Evolutionary conservation across 306 rosid species (phyloP), one percentile per base, ranked within the genome.

Genomic region (Pterocarpus santalinus): DNA sequence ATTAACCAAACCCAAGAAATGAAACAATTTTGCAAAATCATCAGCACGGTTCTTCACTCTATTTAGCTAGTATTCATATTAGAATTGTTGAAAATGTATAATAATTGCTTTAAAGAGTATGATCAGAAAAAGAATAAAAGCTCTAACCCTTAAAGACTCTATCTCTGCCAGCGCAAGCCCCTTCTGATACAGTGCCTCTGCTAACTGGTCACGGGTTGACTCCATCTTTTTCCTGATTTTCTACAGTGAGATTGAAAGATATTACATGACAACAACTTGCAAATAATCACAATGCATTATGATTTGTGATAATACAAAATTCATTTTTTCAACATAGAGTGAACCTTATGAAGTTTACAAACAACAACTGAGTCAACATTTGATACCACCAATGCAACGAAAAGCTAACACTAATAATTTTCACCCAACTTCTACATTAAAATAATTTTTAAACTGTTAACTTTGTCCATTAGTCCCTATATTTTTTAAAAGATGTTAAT

Each of bases 101-200:
- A 36, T n/a, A 64, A 41, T 49, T 61, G 46, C 55, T 35, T 58
- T 44, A n/a, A 11, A 58, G 55, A 86, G 62, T 28, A 53, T 49
- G 34, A 76, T 64, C 56, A 55, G 14, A 72, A 79, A 80, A 74
- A 46, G 9, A 79, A 65, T 53, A 46, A 76, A 86, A 56, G 60
- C 47, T 69, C 90, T 55, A 78, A 95, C 99, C 98, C 88, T 81
- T 66, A 90, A 72, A 79, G 96, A 85, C 82, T 93, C 92, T 8
- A 88, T 86, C 67, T 88, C 96, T 15, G 91, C 93, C 69, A 95
- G 80, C 4, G 92, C 99, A 61, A 95, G 89, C 65, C 99, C 99
- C 87, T 90, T 95, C 82, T 93, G 97, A 81, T 91, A 95, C 51
- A 95, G 84, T 51, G 97, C 98, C 87, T 91, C 97, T 12, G 92